Base-by-base conservation (phyloP, 371 early-diverging fungal genomes). In the Mycotypha africana region DNA sequence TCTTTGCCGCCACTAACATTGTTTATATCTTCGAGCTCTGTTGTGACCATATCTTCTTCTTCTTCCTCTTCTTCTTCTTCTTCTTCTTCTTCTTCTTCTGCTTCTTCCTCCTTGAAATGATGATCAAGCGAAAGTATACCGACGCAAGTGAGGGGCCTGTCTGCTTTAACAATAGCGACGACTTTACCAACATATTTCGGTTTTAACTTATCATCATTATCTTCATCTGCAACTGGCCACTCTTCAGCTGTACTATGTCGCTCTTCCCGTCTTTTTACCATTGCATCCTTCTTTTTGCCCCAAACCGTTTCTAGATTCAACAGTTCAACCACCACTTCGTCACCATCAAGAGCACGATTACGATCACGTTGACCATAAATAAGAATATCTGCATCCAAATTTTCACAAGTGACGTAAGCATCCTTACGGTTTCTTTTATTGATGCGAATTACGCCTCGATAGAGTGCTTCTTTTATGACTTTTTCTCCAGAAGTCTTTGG, bases 301-400 rank as follows among this genome's bases (percentile, higher is more conserved):
- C 62, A 57, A 6, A 78, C 51, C 26, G 68, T 75, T 1, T 64
- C 72, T 0, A 74, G 70, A 31, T 71, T 69, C 14, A 85, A 42
- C 5, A 87, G 44, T 42, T 61, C 50, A 3, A 91, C 64, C 10
- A 76, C 75, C 4, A 91, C 92, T 0, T 70, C 42, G 38, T 91
- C 92, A 10, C 86, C 87, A 6, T 86, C 81, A 14, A 89, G 55
- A 1, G 89, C 88, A n/a, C 92, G 81, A 56, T 91, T 91, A 33
- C 88, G 82, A 28, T 65, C 51, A 9, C 39, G 47, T 15, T 65
- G 56, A 12, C 84, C 83, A 38, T 59, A 67, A 11, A 89, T 78
- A 51, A 74, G 79, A 9, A 85, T 70, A 47, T 86, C 81, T 10
- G 42, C 22, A 2, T 62, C 70, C 14, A 70, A 45, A 7, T 36